Percentiles rank a stretch among this genome's conserved stretches.
These are phyloP conservation scores for Penicillium sp. DNA, from an alignment of 2,329 filamentous ascomycete species.

Conservation along the genomic window DNA sequence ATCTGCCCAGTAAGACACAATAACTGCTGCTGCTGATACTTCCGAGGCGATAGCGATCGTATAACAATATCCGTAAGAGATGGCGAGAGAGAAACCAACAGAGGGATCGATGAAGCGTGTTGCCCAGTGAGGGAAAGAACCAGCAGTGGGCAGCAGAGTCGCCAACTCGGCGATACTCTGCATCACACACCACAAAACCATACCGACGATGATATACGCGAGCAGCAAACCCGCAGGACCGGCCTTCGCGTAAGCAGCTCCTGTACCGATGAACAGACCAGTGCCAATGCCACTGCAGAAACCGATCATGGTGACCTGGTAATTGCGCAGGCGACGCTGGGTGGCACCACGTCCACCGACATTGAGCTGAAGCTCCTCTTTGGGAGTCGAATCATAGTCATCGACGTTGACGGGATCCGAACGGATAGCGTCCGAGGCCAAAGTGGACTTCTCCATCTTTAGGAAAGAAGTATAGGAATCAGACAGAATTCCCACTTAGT, in stretches of 20 bases:
- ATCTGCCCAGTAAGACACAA: constrained; percentile 76
- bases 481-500: constrained; percentile 3
- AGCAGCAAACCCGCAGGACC: constrained; percentile 77
- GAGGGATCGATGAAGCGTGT: constrained; percentile 89
- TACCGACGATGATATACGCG: constrained; percentile 64
- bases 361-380: constrained; percentile 40
- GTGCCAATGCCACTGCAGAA: constrained; percentile 61
- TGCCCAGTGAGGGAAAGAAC: constrained; percentile 88
- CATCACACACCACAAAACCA: constrained; percentile 87
- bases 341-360: constrained; percentile 42
- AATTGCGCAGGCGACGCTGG: constrained; percentile 44
- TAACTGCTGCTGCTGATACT: constrained; percentile 83
- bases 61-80: constrained; percentile 79
- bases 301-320: constrained; percentile 44
- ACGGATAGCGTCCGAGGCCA: constrained; percentile 23
- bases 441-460: constrained; percentile 27
- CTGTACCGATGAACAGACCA: constrained; percentile 83
- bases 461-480: background rate
- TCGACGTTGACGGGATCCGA: constrained; percentile 21
- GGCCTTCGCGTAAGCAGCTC: constrained; percentile 70
- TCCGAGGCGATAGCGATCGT: constrained; percentile 79
- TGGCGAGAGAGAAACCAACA: constrained; percentile 85
- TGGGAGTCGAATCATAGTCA: constrained; percentile 25
- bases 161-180: constrained; percentile 90
- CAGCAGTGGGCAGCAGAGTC: constrained; percentile 86